A percentile compares a stretch with the other conserved stretches of the same genome.
These are phyloP conservation scores for Penicillium sp. DNA, from an alignment of 2,329 filamentous ascomycete genomes.

Conservation along the genomic window DNA sequence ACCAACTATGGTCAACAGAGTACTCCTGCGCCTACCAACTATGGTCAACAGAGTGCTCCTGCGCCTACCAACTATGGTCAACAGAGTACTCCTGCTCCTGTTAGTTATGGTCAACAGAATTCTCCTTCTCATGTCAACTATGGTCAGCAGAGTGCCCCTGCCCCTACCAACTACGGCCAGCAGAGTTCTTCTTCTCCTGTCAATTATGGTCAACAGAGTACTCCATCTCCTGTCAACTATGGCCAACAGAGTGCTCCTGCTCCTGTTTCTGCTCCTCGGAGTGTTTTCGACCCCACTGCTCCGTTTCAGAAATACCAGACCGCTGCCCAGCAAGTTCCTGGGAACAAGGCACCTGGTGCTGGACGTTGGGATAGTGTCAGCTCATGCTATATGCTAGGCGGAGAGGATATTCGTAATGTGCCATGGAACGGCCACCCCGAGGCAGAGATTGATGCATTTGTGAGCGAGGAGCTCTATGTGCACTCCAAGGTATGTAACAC, in stretches of 20 bases:
- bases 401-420: constrained; percentile 66
- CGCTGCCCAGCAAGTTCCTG: constrained; percentile 58
- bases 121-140: constrained; percentile 38
- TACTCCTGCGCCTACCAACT: constrained; percentile 37
- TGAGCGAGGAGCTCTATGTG: constrained; percentile 63
- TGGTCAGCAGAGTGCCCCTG: constrained; percentile 45
- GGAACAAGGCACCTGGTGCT: constrained; percentile 44
- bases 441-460: constrained; percentile 62
- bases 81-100: constrained; percentile 41
- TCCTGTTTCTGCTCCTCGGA: constrained; percentile 18
- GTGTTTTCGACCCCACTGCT: constrained; percentile 40
- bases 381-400: constrained; percentile 79
- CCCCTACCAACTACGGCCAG: constrained; percentile 38
- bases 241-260: constrained; percentile 29
- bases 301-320: constrained; percentile 71
- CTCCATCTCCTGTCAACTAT: constrained; percentile 45
- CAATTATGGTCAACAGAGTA: constrained; percentile 47
- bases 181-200: constrained; percentile 36
- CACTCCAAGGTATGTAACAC: constrained; percentile 50
- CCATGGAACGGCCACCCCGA: constrained; percentile 58
- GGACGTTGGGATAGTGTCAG: constrained; percentile 74
- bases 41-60: constrained; percentile 47
- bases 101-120: constrained; percentile 41
- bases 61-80: constrained; percentile 43
- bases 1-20: constrained; percentile 46